Conservation (phyloP, 169 alveolate species). For the Cryptosporidium tyzzeri region DNA sequence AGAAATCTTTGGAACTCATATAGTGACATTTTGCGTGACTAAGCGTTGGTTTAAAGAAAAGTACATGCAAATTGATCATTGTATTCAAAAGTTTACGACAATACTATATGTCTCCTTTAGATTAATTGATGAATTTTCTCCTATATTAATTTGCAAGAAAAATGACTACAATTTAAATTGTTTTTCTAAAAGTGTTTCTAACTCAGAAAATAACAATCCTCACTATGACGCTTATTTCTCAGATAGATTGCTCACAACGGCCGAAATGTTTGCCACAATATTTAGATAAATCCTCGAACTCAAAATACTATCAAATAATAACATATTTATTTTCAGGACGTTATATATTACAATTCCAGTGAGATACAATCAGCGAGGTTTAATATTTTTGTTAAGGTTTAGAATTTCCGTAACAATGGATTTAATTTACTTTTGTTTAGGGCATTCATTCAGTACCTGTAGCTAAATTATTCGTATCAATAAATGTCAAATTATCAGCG, state of each 20-base stretch:
- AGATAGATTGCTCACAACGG: conserved; percentile 7
- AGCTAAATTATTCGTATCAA: background rate
- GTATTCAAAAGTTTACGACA: conserved; percentile 42
- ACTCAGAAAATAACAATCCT: background rate
- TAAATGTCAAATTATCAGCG: conserved; percentile 21
- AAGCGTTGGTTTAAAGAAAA: conserved; percentile 22
- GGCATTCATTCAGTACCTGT: background rate
- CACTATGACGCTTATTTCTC: background rate
- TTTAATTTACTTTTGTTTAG: background rate
- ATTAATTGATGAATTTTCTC: conserved; percentile 1
- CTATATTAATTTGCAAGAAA: conserved; percentile 30
- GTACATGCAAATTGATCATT: background rate
- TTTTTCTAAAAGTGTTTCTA: background rate
- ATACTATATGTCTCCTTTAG: conserved; percentile 44
- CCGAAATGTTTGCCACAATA: conserved; percentile 59
- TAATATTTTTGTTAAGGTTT: background rate
- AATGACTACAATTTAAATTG: background rate
- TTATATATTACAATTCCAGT: too few species aligned
- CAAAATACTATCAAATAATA: background rate
- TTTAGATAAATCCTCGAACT: conserved; percentile 13
- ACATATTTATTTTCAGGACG: too few species aligned
- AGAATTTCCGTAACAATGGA: background rate
- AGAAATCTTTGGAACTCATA: conserved; percentile 45
- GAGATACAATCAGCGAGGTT: too few species aligned
- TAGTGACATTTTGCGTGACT: conserved; percentile 57